Conservation (phyloP, 257 asterid genomes). For the Solanum tarijense region DNA sequence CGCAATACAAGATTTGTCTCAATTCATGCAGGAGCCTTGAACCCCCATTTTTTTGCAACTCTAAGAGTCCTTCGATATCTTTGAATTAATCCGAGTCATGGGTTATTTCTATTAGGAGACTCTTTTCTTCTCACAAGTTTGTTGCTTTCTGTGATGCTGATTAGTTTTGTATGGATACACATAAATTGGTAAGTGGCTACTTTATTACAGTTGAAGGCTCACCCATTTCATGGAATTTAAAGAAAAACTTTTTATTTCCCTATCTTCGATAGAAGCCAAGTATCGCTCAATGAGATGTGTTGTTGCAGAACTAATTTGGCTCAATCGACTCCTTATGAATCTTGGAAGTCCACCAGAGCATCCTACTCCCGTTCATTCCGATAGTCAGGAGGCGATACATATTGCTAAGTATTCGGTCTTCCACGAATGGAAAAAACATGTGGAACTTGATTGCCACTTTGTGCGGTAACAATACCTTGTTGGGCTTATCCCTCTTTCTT, state of each 20-base stretch:
- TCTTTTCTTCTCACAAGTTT: background rate
- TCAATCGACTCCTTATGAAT: background rate
- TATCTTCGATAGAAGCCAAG: background rate
- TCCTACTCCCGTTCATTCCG: background rate
- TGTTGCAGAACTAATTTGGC: background rate
- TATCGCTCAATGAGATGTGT: background rate
- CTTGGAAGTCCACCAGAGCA: background rate
- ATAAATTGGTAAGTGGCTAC: background rate
- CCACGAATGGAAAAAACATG: background rate
- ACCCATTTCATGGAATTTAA: too few relatives aligned
- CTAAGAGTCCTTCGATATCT: too few relatives aligned
- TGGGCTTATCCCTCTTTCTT: background rate
- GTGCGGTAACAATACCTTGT: background rate
- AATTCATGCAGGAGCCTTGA: background rate
- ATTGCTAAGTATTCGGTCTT: background rate
- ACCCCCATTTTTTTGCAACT: background rate
- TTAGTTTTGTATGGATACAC: background rate
- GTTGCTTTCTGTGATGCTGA: background rate
- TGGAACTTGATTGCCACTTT: background rate
- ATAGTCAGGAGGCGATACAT: background rate
- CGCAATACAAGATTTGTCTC: background rate
- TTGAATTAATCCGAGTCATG: too few relatives aligned
- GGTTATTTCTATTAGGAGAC: too few relatives aligned
- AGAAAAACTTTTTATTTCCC: background rate
- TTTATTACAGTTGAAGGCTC: background rate